These are phyloP conservation scores for Debaryomycetaceae sp. DNA, from an alignment of 1,139 yeast species.

Conservation along the genomic window DNA sequence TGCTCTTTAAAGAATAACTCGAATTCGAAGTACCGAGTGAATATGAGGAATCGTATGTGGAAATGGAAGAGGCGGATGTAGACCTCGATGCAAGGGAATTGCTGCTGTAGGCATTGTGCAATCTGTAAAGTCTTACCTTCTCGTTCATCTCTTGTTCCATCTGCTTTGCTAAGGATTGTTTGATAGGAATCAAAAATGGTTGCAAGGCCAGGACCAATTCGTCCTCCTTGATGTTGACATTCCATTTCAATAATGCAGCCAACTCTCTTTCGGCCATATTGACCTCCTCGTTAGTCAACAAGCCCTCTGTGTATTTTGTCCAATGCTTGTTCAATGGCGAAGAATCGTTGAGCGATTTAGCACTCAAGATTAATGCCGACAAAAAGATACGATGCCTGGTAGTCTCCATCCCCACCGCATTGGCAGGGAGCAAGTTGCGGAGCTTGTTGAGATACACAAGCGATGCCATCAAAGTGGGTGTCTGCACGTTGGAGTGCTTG, in stretches of 20 bases:
- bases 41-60: slow-evolving; percentile 9
- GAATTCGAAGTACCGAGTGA: slow-evolving; percentile 11
- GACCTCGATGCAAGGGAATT: slow-evolving; percentile 11
- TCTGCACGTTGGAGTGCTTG: slow-evolving; percentile 83
- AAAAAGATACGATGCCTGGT: slow-evolving; percentile 90
- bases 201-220: slow-evolving; percentile 70
- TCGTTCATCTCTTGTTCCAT: slow-evolving; percentile 30
- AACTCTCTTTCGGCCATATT: slow-evolving; percentile 91
- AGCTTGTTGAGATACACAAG: slow-evolving; percentile 77
- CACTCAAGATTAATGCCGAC: slow-evolving; percentile 83
- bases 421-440: slow-evolving; percentile 74
- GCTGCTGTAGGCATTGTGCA: slow-evolving; percentile 25
- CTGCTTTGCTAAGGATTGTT: slow-evolving; percentile 28
- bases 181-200: slow-evolving; percentile 75
- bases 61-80: slow-evolving; percentile 12
- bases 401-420: slow-evolving; percentile 90
- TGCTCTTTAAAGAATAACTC: slow-evolving; percentile 5
- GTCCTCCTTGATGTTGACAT: slow-evolving; percentile 60
- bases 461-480: slow-evolving; percentile 92
- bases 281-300: slow-evolving; percentile 72
- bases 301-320: slow-evolving; percentile 87
- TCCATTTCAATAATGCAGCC: slow-evolving; percentile 80
- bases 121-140: slow-evolving; percentile 38
- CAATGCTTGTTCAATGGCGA: slow-evolving; percentile 95
- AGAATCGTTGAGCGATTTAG: slow-evolving; percentile 88